Base-by-base conservation (phyloP, 177 flowering plant species). In the Tripterygium wilfordii region DNA sequence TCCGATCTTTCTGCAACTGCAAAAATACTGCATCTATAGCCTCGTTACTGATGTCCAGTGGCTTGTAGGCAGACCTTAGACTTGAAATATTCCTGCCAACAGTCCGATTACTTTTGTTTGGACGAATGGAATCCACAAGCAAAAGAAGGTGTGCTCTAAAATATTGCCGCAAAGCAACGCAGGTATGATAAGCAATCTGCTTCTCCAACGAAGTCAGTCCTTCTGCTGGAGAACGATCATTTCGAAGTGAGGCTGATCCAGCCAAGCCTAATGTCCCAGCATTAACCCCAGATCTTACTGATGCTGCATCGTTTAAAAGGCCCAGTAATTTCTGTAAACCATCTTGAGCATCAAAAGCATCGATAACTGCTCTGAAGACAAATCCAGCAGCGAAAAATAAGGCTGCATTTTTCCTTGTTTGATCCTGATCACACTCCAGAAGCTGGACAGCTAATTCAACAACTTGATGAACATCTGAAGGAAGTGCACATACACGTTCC, bases 401-500 rank as follows among this genome's bases (percentile, higher is more conserved):
- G 45, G 99, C 92, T 23, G 90, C 89, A 70, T 89, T 87, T 71
- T 89, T 89, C 57, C 91, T 69, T 36, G 95, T 96, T 57, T 67
- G 87, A 61, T 92, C 99, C 54, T 84, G 95, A 27, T 85, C 53
- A 57, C 97, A 89, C 48, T 82, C 88, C 30, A 86, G 76, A 63
- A 92, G 88, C 51, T 92, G 83, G 54, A 92, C 77, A 52, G 92
- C 97, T 60, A 92, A 71, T 72, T 82, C 89, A 49, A 89, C 87
- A 59, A 92, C 67, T 60, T 83, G 82, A 24, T 79, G 66, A 48
- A 83, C 67, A 59, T 81, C 87, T 29, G 88, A 66, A 49, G 97
- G 88, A 56, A 92, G 97, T 39, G 96, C 84, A 65, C 97, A 92
- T 5, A 89, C 95, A 30, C 96, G 96, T 56, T 92, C 99, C 99